phyloP scores from a whole-genome alignment of 179 eudicot genomes.

The Silene noctiflora region DNA sequence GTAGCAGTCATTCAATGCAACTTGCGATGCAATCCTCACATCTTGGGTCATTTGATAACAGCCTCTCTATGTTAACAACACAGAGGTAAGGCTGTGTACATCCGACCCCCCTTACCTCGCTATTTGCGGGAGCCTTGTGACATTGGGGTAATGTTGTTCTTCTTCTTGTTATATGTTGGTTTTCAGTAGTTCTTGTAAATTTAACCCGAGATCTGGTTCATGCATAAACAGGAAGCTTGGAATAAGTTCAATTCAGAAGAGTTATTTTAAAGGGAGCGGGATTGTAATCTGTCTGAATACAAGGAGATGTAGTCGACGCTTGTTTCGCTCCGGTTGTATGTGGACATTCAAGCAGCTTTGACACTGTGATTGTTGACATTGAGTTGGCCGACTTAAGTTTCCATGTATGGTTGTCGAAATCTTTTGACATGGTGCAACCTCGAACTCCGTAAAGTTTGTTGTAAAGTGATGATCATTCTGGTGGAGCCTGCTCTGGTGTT shows the following conservation, averaged over 20 bases:
- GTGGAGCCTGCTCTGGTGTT: background rate
- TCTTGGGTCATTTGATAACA: too few relatives aligned
- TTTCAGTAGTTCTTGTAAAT: background rate
- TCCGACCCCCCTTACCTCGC: too few relatives aligned
- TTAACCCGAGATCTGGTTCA: slow-evolving; percentile 1
- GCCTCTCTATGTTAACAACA: too few relatives aligned
- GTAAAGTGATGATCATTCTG: background rate
- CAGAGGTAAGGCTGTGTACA: too few relatives aligned
- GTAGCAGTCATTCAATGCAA: too few relatives aligned
- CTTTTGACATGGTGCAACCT: slow-evolving; percentile 1
- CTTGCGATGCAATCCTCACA: too few relatives aligned
- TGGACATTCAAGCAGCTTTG: slow-evolving; percentile 12
- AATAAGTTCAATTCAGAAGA: slow-evolving; percentile 90
- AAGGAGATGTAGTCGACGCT: background rate
- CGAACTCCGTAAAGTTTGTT: slow-evolving; percentile 5
- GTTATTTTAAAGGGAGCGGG: slow-evolving; percentile 47
- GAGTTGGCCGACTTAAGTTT: slow-evolving; percentile 15
- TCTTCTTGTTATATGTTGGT: too few relatives aligned
- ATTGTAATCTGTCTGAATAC: background rate
- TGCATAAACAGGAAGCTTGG: slow-evolving; percentile 74
- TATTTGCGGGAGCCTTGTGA: too few relatives aligned
- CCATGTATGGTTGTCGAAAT: slow-evolving; percentile 11
- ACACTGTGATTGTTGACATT: background rate
- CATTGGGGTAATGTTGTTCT: too few relatives aligned
- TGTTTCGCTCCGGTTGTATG: background rate